Evolutionary conservation across 2,329 filamentous ascomycete genomes (phyloP).

Genomic region (Fusarium xyrophilum): DNA sequence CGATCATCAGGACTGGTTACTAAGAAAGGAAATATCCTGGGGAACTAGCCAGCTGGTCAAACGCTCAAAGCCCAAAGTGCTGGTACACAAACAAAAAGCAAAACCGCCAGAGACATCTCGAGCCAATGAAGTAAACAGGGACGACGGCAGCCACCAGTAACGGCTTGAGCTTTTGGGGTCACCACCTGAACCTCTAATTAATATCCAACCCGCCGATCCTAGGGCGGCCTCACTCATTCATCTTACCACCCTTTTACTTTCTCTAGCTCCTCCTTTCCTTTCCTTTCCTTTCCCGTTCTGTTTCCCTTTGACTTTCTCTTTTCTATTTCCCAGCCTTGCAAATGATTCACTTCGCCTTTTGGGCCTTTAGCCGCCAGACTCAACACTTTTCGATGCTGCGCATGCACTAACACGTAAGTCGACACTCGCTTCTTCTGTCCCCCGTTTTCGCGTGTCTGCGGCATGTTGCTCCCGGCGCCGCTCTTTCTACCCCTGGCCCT

Average conservation of each 20-base stretch:
- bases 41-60: constrained; percentile 8
- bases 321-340: constrained; percentile 18
- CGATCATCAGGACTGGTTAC: constrained; percentile 3
- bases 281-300: background rate
- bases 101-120: constrained; percentile 20
- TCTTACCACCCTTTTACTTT: constrained; percentile 20
- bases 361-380: background rate
- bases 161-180: constrained; percentile 25
- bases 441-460: constrained; percentile 32
- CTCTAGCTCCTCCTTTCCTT: constrained; percentile 1
- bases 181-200: constrained; percentile 6
- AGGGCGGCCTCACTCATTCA: constrained; percentile 32
- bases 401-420: constrained; percentile 33
- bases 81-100: constrained; percentile 17
- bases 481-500: constrained; percentile 25
- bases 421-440: constrained; percentile 17
- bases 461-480: constrained; percentile 24
- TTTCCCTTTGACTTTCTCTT: background rate
- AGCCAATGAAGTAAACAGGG: constrained; percentile 20
- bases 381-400: constrained; percentile 23
- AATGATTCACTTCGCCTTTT: background rate
- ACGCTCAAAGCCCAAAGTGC: constrained; percentile 9
- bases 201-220: constrained; percentile 23
- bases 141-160: constrained; percentile 8
- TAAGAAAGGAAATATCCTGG: constrained; percentile 15